These are phyloP conservation scores for Pythium monospermum DNA, from an alignment of 352 stramenopile species.

Conservation along the genomic window DNA sequence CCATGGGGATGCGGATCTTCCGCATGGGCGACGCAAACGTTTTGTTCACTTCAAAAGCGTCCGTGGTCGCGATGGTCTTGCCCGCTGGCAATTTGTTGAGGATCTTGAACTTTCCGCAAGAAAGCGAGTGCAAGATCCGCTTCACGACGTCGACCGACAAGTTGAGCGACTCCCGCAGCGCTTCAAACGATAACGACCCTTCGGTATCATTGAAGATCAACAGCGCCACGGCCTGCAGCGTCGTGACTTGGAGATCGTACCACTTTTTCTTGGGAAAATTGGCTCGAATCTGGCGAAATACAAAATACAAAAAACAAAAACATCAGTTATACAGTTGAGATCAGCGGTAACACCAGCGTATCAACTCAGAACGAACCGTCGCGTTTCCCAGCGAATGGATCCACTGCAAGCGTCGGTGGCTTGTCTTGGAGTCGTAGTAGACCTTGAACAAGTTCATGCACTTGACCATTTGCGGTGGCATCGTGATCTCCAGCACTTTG, in stretches of 20 bases:
- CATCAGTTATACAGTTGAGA: no score
- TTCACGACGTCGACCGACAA: constrained; percentile 95
- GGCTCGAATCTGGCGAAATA: constrained; percentile 63
- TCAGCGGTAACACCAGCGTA: neutral
- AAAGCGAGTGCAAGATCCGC: constrained; percentile 97
- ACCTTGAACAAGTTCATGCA: constrained; percentile 97
- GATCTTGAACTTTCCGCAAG: constrained; percentile 98
- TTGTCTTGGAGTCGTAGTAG: constrained; percentile 91
- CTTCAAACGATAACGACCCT: constrained; percentile 84
- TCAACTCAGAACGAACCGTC: constrained; percentile 48
- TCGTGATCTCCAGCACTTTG: constrained; percentile 93
- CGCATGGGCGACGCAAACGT: constrained; percentile 94
- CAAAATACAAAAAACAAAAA: no score
- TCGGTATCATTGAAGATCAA: constrained; percentile 93
- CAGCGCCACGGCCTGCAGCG: constrained; percentile 95
- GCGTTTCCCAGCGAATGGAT: constrained; percentile 95
- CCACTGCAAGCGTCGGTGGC: constrained; percentile 96
- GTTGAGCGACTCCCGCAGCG: constrained; percentile 92
- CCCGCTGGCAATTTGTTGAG: constrained; percentile 90
- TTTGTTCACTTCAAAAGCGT: constrained; percentile 94
- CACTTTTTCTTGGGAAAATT: constrained; percentile 86
- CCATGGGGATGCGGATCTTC: constrained; percentile 99
- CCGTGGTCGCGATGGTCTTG: constrained; percentile 94
- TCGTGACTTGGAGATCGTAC: constrained; percentile 98
- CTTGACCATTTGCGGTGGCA: constrained; percentile 91